Conservation (phyloP, 768 basidiomycete genomes). For the Lactarius hengduanensis region DNA sequence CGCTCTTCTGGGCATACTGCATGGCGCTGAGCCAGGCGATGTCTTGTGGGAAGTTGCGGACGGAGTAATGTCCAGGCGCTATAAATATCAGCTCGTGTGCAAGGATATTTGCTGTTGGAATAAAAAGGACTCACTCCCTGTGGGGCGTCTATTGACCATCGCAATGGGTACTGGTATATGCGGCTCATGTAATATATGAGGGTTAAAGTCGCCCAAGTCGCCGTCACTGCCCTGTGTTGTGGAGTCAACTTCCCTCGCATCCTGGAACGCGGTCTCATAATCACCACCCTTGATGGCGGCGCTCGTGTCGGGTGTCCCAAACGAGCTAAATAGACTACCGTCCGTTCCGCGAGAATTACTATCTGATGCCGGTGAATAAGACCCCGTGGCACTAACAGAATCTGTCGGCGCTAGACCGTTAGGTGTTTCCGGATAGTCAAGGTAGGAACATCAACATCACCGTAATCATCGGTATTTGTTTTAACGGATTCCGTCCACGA, state of each 20-base stretch:
- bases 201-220: constrained; percentile 51
- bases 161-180: constrained; percentile 63
- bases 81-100: neutral
- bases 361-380: constrained; percentile 1
- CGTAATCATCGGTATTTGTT: neutral
- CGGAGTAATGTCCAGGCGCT: constrained; percentile 46
- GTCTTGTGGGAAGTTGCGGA: constrained; percentile 57
- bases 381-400: neutral
- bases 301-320: neutral
- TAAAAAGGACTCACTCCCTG: constrained; percentile 43
- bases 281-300: neutral
- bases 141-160: constrained; percentile 60
- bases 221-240: constrained; percentile 27
- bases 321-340: neutral
- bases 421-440: neutral
- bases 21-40: constrained; percentile 67
- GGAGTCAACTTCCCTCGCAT: neutral
- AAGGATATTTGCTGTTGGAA: neutral
- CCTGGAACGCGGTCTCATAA: neutral
- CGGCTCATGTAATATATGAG: constrained; percentile 58
- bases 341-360: neutral
- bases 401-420: neutral
- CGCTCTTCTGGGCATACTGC: constrained; percentile 53
- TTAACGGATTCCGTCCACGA: neutral
- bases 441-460: neutral